These are phyloP conservation scores for Umbelopsis ramanniana DNA, from an alignment of 192 early-diverging fungal species.

Conservation along the genomic window DNA sequence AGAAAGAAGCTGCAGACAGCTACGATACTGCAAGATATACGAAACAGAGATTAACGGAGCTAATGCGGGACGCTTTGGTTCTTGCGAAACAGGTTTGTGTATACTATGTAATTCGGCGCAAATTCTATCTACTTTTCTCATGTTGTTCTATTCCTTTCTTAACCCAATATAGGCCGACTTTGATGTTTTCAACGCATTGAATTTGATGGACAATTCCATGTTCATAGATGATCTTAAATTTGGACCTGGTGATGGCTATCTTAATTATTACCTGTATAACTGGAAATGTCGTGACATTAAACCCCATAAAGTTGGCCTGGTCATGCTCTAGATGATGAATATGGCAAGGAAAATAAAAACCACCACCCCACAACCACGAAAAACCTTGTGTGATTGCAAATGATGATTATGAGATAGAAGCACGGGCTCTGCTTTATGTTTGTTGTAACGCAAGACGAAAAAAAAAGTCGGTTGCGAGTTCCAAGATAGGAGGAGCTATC, in stretches of 20 bases:
- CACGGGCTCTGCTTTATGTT: not conserved
- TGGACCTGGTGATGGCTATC: constrained; percentile 89
- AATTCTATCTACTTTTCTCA: not conserved
- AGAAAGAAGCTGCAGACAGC: constrained; percentile 45
- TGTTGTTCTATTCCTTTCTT: not conserved
- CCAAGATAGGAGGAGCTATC: not conserved
- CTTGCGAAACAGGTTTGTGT: constrained; percentile 54
- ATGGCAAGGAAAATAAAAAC: not conserved
- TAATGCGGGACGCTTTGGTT: constrained; percentile 85
- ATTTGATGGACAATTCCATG: constrained; percentile 87
- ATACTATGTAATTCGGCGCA: not conserved
- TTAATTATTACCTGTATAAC: constrained; percentile 98
- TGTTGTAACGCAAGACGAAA: not conserved
- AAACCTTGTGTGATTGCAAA: not conserved
- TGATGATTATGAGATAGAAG: not conserved
- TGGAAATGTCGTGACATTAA: constrained; percentile 78
- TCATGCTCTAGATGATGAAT: constrained; percentile 72
- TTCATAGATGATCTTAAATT: constrained; percentile 88
- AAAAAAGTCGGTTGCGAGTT: too few species aligned
- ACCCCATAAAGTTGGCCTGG: constrained; percentile 78
- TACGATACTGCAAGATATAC: constrained; percentile 49
- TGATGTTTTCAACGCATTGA: constrained; percentile 96
- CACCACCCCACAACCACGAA: not conserved
- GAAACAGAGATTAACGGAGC: constrained; percentile 53
- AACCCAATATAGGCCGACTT: constrained; percentile 58